Percentiles rank a stretch among this genome's conserved stretches.
These are phyloP conservation scores for Setaria viridis DNA, from an alignment of 202 grass and related monocot genomes.

Conservation along the genomic window DNA sequence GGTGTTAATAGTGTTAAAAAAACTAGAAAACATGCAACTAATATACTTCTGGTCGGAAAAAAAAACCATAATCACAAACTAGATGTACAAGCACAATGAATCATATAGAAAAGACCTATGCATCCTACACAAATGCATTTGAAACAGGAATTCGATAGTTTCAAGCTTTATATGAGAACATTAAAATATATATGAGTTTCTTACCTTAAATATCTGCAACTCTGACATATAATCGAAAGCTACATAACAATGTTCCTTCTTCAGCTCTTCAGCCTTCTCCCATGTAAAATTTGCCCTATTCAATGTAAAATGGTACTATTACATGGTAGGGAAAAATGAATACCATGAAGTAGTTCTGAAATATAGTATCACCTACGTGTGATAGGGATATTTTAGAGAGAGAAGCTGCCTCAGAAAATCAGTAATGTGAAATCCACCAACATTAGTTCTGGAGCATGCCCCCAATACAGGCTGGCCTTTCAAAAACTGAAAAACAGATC, in stretches of 20 bases:
- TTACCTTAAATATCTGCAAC: slow-evolving; percentile 87
- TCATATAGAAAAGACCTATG: slow-evolving; percentile 30
- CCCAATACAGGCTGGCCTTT: slow-evolving; percentile 86
- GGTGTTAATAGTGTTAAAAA: slow-evolving; percentile 32
- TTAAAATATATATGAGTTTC: slow-evolving; percentile 19
- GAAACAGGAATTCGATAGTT: slow-evolving; percentile 31
- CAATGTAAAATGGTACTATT: slow-evolving; percentile 41
- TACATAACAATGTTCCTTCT: slow-evolving; percentile 95
- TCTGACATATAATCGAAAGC: slow-evolving; percentile 81
- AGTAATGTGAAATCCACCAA: slow-evolving; percentile 92
- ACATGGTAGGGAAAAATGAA: slow-evolving; percentile 34
- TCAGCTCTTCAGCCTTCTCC: slow-evolving; percentile 96
- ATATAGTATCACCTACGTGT: slow-evolving; percentile 67
- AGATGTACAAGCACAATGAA: slow-evolving; percentile 11
- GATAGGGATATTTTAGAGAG: slow-evolving; percentile 93
- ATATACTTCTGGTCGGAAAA: slow-evolving; percentile 24
- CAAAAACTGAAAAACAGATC: slow-evolving; percentile 68
- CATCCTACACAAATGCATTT: slow-evolving; percentile 29
- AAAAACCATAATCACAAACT: slow-evolving; percentile 11
- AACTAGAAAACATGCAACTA: slow-evolving; percentile 26
- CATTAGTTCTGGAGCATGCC: slow-evolving; percentile 85
- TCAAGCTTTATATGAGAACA: slow-evolving; percentile 34
- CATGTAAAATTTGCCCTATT: slow-evolving; percentile 89
- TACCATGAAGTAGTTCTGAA: slow-evolving; percentile 31
- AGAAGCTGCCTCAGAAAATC: slow-evolving; percentile 98